A percentile compares a stretch with the other conserved stretches of the same genome.
These are phyloP conservation scores for Zoysia japonica DNA, from an alignment of 176 grass and related monocot species.

Conservation along the genomic window DNA sequence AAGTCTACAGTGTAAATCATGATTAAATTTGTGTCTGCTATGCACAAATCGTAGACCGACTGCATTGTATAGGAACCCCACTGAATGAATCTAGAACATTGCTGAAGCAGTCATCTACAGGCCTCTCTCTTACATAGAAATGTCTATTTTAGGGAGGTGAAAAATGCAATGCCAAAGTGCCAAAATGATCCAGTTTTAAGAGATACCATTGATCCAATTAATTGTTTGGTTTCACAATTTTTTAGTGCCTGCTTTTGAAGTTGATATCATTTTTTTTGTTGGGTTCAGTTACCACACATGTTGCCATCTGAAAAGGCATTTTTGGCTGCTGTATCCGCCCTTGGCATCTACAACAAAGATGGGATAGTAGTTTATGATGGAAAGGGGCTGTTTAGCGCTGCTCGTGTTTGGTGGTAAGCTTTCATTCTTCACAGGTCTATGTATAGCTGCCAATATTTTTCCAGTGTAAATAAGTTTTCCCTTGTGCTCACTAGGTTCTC, in stretches of 20 bases:
- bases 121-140: not conserved
- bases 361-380: constrained; percentile 97
- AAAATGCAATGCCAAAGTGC: not conserved
- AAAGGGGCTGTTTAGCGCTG: constrained; percentile 94
- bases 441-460: not conserved
- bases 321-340: constrained; percentile 86
- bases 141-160: not conserved
- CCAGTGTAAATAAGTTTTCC: not conserved
- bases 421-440: constrained; percentile 14
- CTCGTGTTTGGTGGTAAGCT: constrained; percentile 95
- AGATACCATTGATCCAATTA: constrained; percentile 7
- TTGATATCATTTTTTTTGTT: constrained; percentile 26
- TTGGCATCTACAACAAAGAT: constrained; percentile 93
- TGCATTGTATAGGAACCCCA: not conserved
- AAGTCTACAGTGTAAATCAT: not conserved
- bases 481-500: not conserved
- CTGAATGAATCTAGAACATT: not conserved
- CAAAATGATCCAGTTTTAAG: not conserved
- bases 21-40: not conserved
- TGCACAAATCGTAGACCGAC: not conserved
- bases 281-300: constrained; percentile 89
- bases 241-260: not conserved
- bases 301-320: constrained; percentile 95
- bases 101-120: not conserved
- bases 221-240: not conserved